Percentiles rank a stretch among this genome's conserved stretches.
phyloP scores from a whole-genome alignment of 306 rosid species.

The Acmispon strigosus region DNA sequence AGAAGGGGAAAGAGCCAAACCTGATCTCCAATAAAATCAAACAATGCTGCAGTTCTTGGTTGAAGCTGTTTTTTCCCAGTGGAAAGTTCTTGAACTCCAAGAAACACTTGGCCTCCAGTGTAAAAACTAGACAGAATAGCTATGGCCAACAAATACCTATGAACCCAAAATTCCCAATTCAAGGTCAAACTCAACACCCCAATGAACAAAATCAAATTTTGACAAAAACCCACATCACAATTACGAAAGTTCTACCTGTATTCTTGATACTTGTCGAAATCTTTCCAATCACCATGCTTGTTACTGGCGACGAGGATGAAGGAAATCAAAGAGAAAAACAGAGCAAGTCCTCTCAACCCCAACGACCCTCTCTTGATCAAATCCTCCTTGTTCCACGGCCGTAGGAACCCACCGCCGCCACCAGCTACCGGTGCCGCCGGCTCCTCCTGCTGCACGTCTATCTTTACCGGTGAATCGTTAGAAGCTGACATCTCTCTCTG shows the following conservation, averaged over 20 bases:
- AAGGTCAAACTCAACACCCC: neutral
- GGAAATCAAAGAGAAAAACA: slow-evolving; percentile 47
- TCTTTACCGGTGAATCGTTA: neutral
- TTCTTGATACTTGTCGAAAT: slow-evolving; percentile 45
- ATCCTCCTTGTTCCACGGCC: slow-evolving; percentile 43
- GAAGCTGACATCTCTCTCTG: slow-evolving; percentile 16
- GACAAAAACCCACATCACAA: slow-evolving; percentile 13
- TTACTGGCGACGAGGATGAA: slow-evolving; percentile 54
- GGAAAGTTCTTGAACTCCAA: slow-evolving; percentile 36
- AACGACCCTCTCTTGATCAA: slow-evolving; percentile 36
- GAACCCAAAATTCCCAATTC: neutral
- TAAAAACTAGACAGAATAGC: slow-evolving; percentile 48
- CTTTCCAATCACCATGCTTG: slow-evolving; percentile 35
- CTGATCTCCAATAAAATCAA: slow-evolving; percentile 77
- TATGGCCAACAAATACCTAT: slow-evolving; percentile 55
- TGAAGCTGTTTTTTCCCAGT: slow-evolving; percentile 25
- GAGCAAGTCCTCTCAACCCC: slow-evolving; percentile 42
- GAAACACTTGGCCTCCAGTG: slow-evolving; percentile 37
- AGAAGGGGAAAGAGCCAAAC: slow-evolving; percentile 11
- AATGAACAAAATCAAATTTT: neutral
- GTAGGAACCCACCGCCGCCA: slow-evolving; percentile 9
- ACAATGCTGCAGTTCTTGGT: slow-evolving; percentile 20
- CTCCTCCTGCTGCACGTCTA: neutral
- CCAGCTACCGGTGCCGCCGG: neutral
- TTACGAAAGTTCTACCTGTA: slow-evolving; percentile 22